phyloP scores from a whole-genome alignment of 2,329 filamentous ascomycete species.

The Myriosclerotinia duriaeana region DNA sequence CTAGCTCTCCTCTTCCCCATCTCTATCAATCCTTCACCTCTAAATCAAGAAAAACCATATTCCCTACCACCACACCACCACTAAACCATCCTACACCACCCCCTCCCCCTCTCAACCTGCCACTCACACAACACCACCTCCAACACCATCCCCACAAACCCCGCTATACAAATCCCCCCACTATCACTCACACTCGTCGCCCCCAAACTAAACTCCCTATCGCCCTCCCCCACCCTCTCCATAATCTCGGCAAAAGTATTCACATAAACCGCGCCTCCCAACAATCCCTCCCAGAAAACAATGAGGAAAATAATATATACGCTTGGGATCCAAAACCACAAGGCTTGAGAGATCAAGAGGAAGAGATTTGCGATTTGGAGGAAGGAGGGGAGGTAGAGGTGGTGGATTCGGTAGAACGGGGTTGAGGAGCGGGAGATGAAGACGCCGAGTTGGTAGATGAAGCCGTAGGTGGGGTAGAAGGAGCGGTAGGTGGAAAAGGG shows the following conservation, averaged over 20 bases:
- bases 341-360: constrained; percentile 71
- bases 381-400: constrained; percentile 77
- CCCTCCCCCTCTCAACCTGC: constrained; percentile 77
- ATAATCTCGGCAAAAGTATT: constrained; percentile 95
- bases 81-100: constrained; percentile 58
- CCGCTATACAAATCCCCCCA: constrained; percentile 84
- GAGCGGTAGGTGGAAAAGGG: constrained; percentile 80
- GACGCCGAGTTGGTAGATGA: constrained; percentile 92
- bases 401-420: constrained; percentile 78
- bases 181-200: constrained; percentile 92
- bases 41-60: too few species aligned
- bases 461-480: constrained; percentile 93
- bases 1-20: not conserved
- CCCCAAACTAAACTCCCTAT: constrained; percentile 87
- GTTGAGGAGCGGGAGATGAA: constrained; percentile 92
- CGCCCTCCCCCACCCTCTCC: constrained; percentile 71
- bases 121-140: constrained; percentile 80
- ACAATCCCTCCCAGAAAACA: constrained; percentile 89
- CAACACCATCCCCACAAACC: constrained; percentile 77
- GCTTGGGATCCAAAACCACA: constrained; percentile 78
- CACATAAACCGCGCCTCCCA: constrained; percentile 91
- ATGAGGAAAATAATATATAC: constrained; percentile 84
- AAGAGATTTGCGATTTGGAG: constrained; percentile 78
- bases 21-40: not conserved
- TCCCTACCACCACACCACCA: not conserved